Base-by-base conservation (phyloP, 257 asterid species). In the Plectranthus barbatus region DNA sequence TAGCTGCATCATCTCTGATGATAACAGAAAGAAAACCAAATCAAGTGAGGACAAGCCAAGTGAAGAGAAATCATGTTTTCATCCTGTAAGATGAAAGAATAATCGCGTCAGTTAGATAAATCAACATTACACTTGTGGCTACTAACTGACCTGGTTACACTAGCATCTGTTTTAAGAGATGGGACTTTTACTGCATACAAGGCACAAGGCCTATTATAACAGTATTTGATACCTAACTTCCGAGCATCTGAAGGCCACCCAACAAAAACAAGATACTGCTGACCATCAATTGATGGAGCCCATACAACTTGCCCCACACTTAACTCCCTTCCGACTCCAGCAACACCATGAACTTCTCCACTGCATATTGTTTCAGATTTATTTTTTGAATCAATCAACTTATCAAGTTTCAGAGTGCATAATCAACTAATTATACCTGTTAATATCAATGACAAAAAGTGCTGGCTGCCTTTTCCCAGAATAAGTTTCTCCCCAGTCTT, bases 401-500 rank as follows among this genome's bases (percentile, higher is more conserved):
- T 33, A 49, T 63, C 44, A 23, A 53, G 59, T 7, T 3, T 53
- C 36, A 18, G 34, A 47, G 18, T 5, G 12, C 4, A 40, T 23
- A n/a, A n/a, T n/a, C n/a, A n/a, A 40, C 31, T 41, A 64, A 11
- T 36, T 47, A 44, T 56, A 87, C 97, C 96, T 93, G 72, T 60
- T 50, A 41, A 74, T 31, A 65, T 84, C 67, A 56, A 93, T 81
- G 49, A 86, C 97, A 65, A 90, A 93, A 55, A 87, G 91, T 2
- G 96, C 85, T 20, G 99, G 91, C 72, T 86, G 90, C 69, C 87
- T 75, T 83, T 87, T 93, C 68, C 99, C 90, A 51, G 81, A 79
- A 66, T 93, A 93, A 49, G 88, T 72, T 83, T 93, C 99, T 34
- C 99, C 99, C 99, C 99, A 93, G 42, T 85, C 92, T 78, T 90